Base-by-base conservation (phyloP, 805 yeast genomes). In the Kodamaea jinghongensis region DNA sequence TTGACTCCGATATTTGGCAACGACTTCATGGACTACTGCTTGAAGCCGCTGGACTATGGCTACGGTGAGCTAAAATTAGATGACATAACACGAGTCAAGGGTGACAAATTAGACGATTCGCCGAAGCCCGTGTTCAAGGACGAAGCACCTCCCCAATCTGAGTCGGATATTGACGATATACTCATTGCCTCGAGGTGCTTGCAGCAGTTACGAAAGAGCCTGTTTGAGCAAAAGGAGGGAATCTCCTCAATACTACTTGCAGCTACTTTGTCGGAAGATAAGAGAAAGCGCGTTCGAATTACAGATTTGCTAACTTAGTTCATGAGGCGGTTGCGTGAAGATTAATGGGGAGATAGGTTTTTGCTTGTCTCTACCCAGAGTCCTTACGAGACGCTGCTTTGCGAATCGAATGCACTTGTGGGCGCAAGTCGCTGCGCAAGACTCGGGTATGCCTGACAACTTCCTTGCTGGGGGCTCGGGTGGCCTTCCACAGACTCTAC, bases 1-100 rank as follows among this genome's bases (percentile, higher is more conserved):
- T 64, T 89, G 48, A 75, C 87, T 17, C 96, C 96, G 2, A 49
- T 89, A 6, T 89, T 89, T 62, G 96, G 96, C 2, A 60, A 65
- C 1, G 73, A 66, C 17, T 89, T 89, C 57, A 81, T 85, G 3
- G 70, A 63, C 28, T 64, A 70, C 41, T 83, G 89, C 52, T 63
- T 81, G 33, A 63, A 59, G 47, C 88, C 89, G 0, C 56, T 61
- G 46, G 82, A 79, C 44, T 63, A 64, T 7, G 86, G 86, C 0
- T 83, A 78, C 61, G 89, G 90, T 2, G 75, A 79, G 63, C 67
- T 83, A 38, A 63, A 70, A 42, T 58, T 75, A 57, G 68, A 63
- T 47, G 67, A 56, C 26, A 31, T 43, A 12, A 35, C 35, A 5
- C 23, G 23, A 5, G 23, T 20, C 23, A 31, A 26, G 8, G 36